Evolutionary conservation across 257 asterid genomes (phyloP).

Genomic region (Solanum chaucha): DNA sequence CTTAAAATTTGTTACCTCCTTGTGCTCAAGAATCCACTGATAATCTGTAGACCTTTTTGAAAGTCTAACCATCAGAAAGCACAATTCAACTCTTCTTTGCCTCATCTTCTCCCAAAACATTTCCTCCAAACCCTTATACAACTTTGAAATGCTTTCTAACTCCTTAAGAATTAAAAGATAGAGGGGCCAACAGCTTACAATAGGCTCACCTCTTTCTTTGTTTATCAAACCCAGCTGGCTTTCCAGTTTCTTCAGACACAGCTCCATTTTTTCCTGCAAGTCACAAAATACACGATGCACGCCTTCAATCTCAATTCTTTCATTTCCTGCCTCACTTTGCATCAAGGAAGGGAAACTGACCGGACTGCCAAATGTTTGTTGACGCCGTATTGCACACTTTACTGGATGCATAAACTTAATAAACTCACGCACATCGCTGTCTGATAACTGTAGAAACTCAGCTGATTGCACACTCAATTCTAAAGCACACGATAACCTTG

Average conservation of each 20-base stretch:
- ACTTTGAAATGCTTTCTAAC: background rate
- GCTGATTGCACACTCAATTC: slow-evolving; percentile 6
- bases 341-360: slow-evolving; percentile 16
- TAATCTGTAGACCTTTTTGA: background rate
- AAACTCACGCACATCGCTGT: slow-evolving; percentile 41
- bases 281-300: background rate
- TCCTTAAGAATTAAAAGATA: background rate
- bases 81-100: background rate
- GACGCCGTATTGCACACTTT: slow-evolving; percentile 18
- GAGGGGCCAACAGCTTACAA: background rate
- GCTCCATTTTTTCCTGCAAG: background rate
- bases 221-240: background rate
- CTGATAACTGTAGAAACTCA: slow-evolving; percentile 13
- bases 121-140: background rate
- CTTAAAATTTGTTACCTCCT: background rate
- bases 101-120: background rate
- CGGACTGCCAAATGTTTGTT: slow-evolving; percentile 10
- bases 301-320: background rate
- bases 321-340: background rate
- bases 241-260: background rate
- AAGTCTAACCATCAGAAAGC: background rate
- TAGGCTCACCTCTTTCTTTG: background rate
- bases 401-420: slow-evolving; percentile 28
- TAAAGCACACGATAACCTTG: slow-evolving; percentile 29
- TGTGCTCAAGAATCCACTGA: background rate